A percentile compares a stretch with the other conserved stretches of the same genome.
Evolutionary conservation across 139 green algal species (phyloP).

Genomic region (Chlamydomonas urium): DNA sequence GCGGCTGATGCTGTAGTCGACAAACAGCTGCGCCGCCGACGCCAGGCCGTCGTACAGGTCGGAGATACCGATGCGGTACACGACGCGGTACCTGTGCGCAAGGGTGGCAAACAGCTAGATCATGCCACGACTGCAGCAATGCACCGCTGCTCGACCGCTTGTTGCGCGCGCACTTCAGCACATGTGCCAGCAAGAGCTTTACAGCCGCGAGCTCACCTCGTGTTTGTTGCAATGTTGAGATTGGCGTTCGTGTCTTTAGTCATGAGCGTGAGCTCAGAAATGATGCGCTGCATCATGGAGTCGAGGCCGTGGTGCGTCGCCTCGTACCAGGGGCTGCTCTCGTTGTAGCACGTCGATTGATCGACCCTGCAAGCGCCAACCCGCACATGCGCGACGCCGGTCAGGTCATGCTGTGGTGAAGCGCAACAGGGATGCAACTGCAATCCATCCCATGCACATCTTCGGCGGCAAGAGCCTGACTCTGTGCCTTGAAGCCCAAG

Average conservation of each 20-base stretch:
- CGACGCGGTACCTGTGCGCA: constrained; percentile 6
- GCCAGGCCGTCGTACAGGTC: constrained; percentile 30
- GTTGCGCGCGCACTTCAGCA: no score
- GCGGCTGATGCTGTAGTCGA: constrained; percentile 12
- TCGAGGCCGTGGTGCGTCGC: constrained; percentile 29
- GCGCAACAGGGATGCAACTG: no score
- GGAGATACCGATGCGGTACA: constrained; percentile 18
- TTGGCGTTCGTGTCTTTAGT: background rate
- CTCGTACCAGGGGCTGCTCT: constrained; percentile 21
- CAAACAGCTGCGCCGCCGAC: constrained; percentile 14
- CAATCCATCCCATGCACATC: no score
- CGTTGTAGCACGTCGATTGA: background rate
- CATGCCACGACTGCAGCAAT: no score
- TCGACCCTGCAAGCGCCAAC: background rate
- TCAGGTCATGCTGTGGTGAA: no score
- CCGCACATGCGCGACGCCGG: no score
- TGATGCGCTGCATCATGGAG: constrained; percentile 19
- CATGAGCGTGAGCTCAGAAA: constrained; percentile 16
- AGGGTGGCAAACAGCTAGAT: background rate
- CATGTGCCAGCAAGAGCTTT: no score
- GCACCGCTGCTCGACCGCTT: no score
- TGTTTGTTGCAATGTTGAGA: background rate
- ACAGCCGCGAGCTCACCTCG: background rate
- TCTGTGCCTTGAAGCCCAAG: no score
- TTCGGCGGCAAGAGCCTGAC: no score